These are phyloP conservation scores for Colletotrichum spaethianum DNA, from an alignment of 2,329 filamentous ascomycete genomes.

Conservation along the genomic window DNA sequence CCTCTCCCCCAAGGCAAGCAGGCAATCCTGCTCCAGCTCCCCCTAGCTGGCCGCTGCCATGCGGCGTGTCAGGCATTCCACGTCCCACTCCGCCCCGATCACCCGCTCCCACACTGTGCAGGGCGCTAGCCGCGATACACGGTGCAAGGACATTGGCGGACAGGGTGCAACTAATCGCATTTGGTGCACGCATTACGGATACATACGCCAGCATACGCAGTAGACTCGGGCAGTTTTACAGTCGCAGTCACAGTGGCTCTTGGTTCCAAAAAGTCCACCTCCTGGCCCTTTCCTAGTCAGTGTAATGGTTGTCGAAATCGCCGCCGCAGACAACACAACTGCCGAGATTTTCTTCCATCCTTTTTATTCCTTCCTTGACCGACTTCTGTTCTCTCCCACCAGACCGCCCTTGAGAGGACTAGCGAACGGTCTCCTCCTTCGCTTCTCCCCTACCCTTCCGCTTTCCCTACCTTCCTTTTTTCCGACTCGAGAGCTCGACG, in stretches of 20 bases:
- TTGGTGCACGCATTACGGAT: background rate
- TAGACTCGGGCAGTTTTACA: background rate
- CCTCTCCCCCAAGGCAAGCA: background rate
- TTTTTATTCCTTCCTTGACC: conserved; percentile 30
- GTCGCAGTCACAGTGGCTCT: conserved; percentile 14
- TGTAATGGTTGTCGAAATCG: conserved; percentile 33
- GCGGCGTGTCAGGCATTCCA: conserved; percentile 22
- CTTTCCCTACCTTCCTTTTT: conserved; percentile 13
- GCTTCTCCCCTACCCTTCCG: conserved; percentile 27
- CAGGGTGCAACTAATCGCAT: background rate
- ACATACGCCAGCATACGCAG: background rate
- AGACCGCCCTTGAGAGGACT: conserved; percentile 32
- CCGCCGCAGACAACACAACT: conserved; percentile 34
- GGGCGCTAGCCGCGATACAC: conserved; percentile 20
- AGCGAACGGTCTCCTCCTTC: conserved; percentile 41
- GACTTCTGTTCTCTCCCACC: conserved; percentile 33
- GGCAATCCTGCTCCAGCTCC: background rate
- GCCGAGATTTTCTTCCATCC: conserved; percentile 41
- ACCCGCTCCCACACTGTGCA: conserved; percentile 31
- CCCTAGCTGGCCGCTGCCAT: conserved; percentile 19
- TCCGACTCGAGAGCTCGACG: conserved; percentile 34
- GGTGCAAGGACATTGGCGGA: conserved; percentile 19
- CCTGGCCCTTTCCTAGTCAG: conserved; percentile 8
- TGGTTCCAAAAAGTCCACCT: background rate
- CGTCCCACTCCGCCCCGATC: conserved; percentile 14